phyloP scores from a whole-genome alignment of 345 rosid species.

The Bruguiera sexangula region DNA sequence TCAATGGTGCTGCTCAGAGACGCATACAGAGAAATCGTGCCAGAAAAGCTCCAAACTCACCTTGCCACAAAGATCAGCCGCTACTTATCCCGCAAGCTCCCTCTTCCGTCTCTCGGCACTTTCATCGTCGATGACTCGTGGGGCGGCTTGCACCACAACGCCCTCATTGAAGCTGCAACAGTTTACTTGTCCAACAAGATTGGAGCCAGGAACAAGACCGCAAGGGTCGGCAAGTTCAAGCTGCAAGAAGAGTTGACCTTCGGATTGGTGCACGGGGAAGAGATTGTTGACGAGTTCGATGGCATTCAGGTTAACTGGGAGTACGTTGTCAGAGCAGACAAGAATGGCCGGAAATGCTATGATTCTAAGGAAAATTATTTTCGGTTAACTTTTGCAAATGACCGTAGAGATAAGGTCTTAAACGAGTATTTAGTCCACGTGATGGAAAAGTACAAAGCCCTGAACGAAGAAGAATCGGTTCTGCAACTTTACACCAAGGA shows the following conservation, averaged over 20 bases:
- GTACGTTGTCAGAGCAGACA: not conserved
- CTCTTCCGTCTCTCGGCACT: not conserved
- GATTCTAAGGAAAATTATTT: not conserved
- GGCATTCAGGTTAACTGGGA: not conserved
- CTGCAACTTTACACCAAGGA: constrained; percentile 2
- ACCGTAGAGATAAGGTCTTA: not conserved
- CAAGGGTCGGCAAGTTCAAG: constrained; percentile 1
- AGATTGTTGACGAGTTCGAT: not conserved
- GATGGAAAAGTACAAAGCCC: not conserved
- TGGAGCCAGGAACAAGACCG: not conserved
- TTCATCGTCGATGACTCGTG: not conserved
- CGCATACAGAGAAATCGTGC: not conserved
- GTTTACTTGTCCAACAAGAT: not conserved
- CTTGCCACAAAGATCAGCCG: not conserved
- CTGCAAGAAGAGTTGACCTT: not conserved
- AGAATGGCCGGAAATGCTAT: not conserved
- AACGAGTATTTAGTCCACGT: not conserved
- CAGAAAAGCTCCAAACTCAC: not conserved
- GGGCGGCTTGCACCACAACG: not conserved
- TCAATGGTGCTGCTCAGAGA: not conserved
- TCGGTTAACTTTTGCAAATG: not conserved
- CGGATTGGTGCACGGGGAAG: not conserved
- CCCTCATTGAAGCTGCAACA: not conserved
- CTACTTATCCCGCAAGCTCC: not conserved
- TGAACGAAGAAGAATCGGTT: not conserved